Evolutionary conservation across 1,284 basidiomycete genomes (phyloP).

Genomic region (Microbotryum saponariae): DNA sequence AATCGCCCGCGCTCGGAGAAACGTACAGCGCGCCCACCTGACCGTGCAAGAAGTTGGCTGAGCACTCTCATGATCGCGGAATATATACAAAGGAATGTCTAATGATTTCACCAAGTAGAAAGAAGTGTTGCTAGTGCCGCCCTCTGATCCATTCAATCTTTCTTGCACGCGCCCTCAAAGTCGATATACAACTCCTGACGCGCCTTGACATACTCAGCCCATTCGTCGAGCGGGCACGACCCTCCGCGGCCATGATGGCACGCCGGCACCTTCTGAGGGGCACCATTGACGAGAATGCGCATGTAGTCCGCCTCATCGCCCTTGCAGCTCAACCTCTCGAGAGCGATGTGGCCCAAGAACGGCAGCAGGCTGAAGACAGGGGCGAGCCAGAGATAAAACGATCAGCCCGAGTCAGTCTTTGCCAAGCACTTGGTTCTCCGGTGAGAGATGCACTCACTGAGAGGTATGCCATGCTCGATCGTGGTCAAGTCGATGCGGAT

Average conservation of each 20-base stretch:
- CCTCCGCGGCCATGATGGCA: slow-evolving; percentile 42
- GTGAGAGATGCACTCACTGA: slow-evolving; percentile 21
- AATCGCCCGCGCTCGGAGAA: too few species aligned
- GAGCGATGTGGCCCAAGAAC: slow-evolving; percentile 45
- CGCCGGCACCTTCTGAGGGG: slow-evolving; percentile 40
- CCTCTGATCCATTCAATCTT: slow-evolving; percentile 6
- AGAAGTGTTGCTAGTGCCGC: too few species aligned
- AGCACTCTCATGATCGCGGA: too few species aligned
- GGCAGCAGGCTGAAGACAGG: slow-evolving; percentile 36
- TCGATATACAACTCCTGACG: slow-evolving; percentile 37
- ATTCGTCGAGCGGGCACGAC: slow-evolving; percentile 40
- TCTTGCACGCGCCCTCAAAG: slow-evolving; percentile 23
- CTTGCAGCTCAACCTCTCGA: slow-evolving; percentile 42
- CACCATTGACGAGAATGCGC: slow-evolving; percentile 44
- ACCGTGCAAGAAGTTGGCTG: too few species aligned
- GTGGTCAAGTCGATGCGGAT: slow-evolving; percentile 37
- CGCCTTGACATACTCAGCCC: slow-evolving; percentile 38
- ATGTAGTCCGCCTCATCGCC: slow-evolving; percentile 36
- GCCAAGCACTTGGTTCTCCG: too few species aligned
- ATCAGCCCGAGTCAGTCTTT: too few species aligned
- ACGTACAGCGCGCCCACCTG: too few species aligned
- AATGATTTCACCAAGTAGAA: too few species aligned
- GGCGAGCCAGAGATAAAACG: too few species aligned
- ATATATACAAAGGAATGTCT: too few species aligned
- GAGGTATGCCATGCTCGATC: slow-evolving; percentile 42